phyloP scores from a whole-genome alignment of 495 filamentous ascomycete genomes.

The Amniculicola lignicola region DNA sequence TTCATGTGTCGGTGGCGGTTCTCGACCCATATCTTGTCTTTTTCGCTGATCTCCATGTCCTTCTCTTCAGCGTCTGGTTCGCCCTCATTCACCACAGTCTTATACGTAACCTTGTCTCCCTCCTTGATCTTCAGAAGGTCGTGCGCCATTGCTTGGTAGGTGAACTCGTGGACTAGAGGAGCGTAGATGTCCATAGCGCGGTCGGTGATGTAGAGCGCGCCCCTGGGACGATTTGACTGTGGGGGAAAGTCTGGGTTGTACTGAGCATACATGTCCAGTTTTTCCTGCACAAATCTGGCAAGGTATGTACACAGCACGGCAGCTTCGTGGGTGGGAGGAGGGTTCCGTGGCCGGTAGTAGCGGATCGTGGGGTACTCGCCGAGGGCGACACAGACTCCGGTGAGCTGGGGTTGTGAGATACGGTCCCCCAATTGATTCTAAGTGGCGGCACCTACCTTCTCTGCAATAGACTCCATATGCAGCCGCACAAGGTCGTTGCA shows the following conservation, averaged over 20 bases:
- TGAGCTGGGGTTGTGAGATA: slow-evolving; percentile 65
- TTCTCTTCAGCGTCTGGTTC: slow-evolving; percentile 65
- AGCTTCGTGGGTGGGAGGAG: slow-evolving; percentile 82
- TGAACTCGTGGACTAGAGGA: slow-evolving; percentile 91
- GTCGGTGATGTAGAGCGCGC: slow-evolving; percentile 82
- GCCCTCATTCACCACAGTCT: slow-evolving; percentile 71
- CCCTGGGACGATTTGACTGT: slow-evolving; percentile 71
- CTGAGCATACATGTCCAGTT: slow-evolving; percentile 81
- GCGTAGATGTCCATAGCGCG: slow-evolving; percentile 86
- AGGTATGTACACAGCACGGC: slow-evolving; percentile 79
- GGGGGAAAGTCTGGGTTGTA: slow-evolving; percentile 81
- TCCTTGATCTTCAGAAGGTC: slow-evolving; percentile 87
- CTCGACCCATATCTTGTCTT: slow-evolving; percentile 89
- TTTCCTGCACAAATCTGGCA: slow-evolving; percentile 86
- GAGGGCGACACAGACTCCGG: slow-evolving; percentile 74
- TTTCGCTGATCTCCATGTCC: slow-evolving; percentile 84
- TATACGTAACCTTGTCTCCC: slow-evolving; percentile 81
- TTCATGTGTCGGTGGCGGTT: slow-evolving; percentile 97
- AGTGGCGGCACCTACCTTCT: slow-evolving; percentile 61
- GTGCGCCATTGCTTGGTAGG: slow-evolving; percentile 96
- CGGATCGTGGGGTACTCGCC: slow-evolving; percentile 88
- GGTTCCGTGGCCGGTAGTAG: slow-evolving; percentile 74
- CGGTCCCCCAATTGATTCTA: not conserved
- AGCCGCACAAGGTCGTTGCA: slow-evolving; percentile 78
- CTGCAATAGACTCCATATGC: slow-evolving; percentile 78